Evolutionary conservation across 106 monocot species (phyloP).

Genomic region (Triglochin maritima): DNA sequence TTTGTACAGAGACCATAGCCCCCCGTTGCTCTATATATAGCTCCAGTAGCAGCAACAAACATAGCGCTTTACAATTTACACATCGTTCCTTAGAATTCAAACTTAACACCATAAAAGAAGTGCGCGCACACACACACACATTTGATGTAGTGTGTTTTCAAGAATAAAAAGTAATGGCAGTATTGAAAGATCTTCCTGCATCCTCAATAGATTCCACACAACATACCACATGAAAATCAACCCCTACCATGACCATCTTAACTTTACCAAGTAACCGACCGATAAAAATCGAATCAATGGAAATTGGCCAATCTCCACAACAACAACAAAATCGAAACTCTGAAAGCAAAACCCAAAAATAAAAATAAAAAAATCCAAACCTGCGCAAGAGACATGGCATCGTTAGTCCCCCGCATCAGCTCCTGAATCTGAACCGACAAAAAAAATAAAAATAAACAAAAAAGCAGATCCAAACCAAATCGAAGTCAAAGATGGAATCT

Average conservation of each 20-base stretch:
- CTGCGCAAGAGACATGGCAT: constrained; percentile 86
- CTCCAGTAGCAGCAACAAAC: too few relatives aligned
- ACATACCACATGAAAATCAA: background rate
- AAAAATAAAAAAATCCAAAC: background rate
- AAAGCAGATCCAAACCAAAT: background rate
- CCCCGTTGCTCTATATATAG: too few relatives aligned
- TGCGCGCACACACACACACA: too few relatives aligned
- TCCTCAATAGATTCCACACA: too few relatives aligned
- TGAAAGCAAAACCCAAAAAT: constrained; percentile 1
- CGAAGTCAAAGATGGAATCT: background rate
- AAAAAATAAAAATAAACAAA: background rate
- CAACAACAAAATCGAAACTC: background rate
- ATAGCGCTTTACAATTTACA: too few relatives aligned
- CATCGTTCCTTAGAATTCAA: too few relatives aligned
- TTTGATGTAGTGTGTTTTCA: too few relatives aligned
- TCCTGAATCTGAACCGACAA: constrained; percentile 60
- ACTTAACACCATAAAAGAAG: too few relatives aligned
- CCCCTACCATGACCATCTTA: background rate
- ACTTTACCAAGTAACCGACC: background rate
- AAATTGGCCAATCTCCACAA: background rate
- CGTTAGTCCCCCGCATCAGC: constrained; percentile 48
- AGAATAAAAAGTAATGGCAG: too few relatives aligned
- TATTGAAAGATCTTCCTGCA: too few relatives aligned
- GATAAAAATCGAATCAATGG: background rate
- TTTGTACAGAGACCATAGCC: too few relatives aligned